Evolutionary conservation across 2,329 filamentous ascomycete genomes (phyloP), one percentile per base, ranked within the genome.

Genomic region (Pestalotiopsis sp.): DNA sequence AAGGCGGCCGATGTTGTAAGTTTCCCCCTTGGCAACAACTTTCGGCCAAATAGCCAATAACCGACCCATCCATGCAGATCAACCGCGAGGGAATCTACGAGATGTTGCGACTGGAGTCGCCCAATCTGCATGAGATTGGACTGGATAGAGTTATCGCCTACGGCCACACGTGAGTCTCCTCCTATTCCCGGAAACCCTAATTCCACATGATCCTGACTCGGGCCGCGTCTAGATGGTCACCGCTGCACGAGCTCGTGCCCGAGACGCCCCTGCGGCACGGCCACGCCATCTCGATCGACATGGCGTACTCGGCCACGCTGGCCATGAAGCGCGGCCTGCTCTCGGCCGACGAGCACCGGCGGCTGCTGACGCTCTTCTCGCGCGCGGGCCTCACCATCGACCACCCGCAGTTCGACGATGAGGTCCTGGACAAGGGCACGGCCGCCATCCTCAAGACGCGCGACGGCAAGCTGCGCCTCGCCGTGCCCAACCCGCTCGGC

Each of bases 261-360:
- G 86, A 90, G 64, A 88, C 89, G 0, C 91, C 91, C 0, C 85
- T 93, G 58, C 88, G 91, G 57, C 91, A 93, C 76, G 91, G 91
- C 3, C 91, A 93, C 75, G 91, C 91, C 72, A 93, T 93, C 72
- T 91, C 89, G 2, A 91, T 93, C 70, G 91, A 93, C 76, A 93
- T 93, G 91, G 91, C 91, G 0, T 93, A 91, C 80, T 91, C 90
- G 0, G 90, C 91, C 0, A 93, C 91, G 0, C 83, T 93, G 3
- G 89, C 91, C 20, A 86, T 90, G 75, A 78, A 83, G 69, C 86
- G 89, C n/a, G 88, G 89, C 3, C 81, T 92, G 0, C 83, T 93
- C 11, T 85, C 83, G 25, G 81, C 88, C 59, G 82, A 81, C 1
- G 90, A 93, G 71, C 89, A 92, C 76, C 82, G 79, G 31, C 85